Evolutionary conservation across 768 basidiomycete species (phyloP), one percentile per base, ranked within the genome.

Genomic region (Fomitopsis serialis): DNA sequence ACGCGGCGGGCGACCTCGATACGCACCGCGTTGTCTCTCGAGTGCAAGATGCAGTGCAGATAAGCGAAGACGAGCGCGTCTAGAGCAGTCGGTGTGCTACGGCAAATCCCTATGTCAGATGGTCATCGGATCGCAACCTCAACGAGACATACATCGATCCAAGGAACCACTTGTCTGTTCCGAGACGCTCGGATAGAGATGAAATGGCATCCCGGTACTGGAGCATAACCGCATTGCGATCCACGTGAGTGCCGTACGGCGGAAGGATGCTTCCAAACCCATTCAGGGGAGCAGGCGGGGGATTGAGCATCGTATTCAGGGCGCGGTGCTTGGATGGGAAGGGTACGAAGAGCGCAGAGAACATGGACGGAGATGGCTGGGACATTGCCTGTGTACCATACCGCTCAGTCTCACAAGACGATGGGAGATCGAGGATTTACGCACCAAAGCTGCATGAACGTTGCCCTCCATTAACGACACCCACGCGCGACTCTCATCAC

Each of bases 51-150:
- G 50, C 73, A 75, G 66, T 91, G 84, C 12, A 93, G 72, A 61
- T 93, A 93, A 1, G 91, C 90, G 63, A 92, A 93, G 6, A 80
- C 73, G 42, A 92, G 79, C 2, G 91, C 90, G 63, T 93, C 91
- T 13, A 93, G 80, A 0, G 85, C 78, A 1, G 91, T 93, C 21
- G 91, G 87, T 23, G 74, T 73, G 46, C 90, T 93, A 53, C 10
- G 34, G 17, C n/a, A 15, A 46, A 44, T 50, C 19, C 29, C 35
- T 42, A 56, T 42, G 32, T 34, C 24, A 43, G 37, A n/a, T 21
- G 11, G 25, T 44, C 48, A 36, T 10, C 15, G 13, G 48, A 47
- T 52, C 19, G 51, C n/a, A 9, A 37, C 12, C 15, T 40, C 21
- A 54, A 44, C 19, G 25, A 42, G 59, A 61, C 78, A 45, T 64